Evolutionary conservation across 139 green algal genomes (phyloP), one percentile per base, ranked within the genome.

Genomic region (Volvox africanus): DNA sequence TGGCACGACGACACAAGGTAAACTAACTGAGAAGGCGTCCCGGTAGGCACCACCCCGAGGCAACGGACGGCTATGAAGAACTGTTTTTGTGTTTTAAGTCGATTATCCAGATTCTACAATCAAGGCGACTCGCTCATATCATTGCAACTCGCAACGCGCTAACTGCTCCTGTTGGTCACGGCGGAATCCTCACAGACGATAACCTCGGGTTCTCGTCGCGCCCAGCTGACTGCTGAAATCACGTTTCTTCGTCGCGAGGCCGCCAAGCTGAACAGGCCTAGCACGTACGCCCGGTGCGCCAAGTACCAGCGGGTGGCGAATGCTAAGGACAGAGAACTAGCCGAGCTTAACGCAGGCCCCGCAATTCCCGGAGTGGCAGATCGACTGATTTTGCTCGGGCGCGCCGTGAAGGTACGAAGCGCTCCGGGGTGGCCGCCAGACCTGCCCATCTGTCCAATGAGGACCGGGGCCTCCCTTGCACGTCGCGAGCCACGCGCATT

Each of bases 241-340:
- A 24, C 71, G 0, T 76, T 65, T 20, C 86, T 90, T 1, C 71
- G 73, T 2, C 86, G 86, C 0, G 86, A 90, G 81, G 89, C 89
- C 18, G 85, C 87, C 71, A 91, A 85, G 30, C 82, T 92, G 21
- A 94, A 94, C 65, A 92, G 69, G 32, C 92, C 92, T 13, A 79
- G 36, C 50, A 93, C 89, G 24, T 94, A 94, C 50, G 89, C 89
- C 6, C 91, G 91, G 65, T 92, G 89, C 50, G 92, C 92, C 22
- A 93, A 93, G 73, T 90, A 85, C 22, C 85, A 92, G 80, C 85
- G 92, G 18, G 73, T 94, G 11, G 92, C 92, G 0, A 94, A 94
- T 24, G 86, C 89, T n/a, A 94, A 94, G 89, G 92, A 94, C 55
- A 92, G 93, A 68, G 92, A 94, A 75, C 65, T 94, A 30, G 73